Evolutionary conservation across 495 filamentous ascomycete species (phyloP).

Genomic region (Penicillium salamii): DNA sequence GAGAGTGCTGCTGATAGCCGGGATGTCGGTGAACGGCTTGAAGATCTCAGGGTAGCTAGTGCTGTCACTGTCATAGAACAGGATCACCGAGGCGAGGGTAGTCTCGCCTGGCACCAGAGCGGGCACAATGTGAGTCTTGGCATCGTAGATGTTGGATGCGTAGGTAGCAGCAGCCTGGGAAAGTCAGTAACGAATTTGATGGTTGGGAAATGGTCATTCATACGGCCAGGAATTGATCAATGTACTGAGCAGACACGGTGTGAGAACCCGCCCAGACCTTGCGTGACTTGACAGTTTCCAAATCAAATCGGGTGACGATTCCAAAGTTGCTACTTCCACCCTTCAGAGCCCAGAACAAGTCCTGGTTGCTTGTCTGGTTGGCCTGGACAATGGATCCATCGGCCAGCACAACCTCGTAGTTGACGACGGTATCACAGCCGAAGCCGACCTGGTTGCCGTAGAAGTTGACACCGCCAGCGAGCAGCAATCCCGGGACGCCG

Average conservation of each 20-base stretch:
- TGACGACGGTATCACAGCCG: constrained; percentile 47
- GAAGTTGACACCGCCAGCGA: constrained; percentile 54
- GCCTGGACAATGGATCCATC: constrained; percentile 55
- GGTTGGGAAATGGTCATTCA: background rate
- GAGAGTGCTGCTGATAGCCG: constrained; percentile 29
- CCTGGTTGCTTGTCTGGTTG: constrained; percentile 46
- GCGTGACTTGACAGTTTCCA: constrained; percentile 48
- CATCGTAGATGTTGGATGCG: constrained; percentile 28
- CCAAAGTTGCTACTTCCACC: constrained; percentile 56
- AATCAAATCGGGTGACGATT: constrained; percentile 48
- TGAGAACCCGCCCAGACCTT: constrained; percentile 44
- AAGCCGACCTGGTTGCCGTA: constrained; percentile 47
- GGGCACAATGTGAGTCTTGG: constrained; percentile 34
- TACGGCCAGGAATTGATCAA: constrained; percentile 31
- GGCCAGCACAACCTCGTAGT: constrained; percentile 59
- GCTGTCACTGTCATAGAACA: constrained; percentile 37
- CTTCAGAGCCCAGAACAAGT: constrained; percentile 61
- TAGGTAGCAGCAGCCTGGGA: constrained; percentile 29
- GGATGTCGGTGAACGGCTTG: constrained; percentile 38
- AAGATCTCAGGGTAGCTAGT: constrained; percentile 28
- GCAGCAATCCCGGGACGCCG: constrained; percentile 46
- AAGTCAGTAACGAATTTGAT: background rate
- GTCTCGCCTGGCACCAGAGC: constrained; percentile 28
- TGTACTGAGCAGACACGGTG: constrained; percentile 27
- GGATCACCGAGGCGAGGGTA: constrained; percentile 31